These are phyloP conservation scores for Remersonia thermophila DNA, from an alignment of 2,329 filamentous ascomycete genomes.

Conservation along the genomic window DNA sequence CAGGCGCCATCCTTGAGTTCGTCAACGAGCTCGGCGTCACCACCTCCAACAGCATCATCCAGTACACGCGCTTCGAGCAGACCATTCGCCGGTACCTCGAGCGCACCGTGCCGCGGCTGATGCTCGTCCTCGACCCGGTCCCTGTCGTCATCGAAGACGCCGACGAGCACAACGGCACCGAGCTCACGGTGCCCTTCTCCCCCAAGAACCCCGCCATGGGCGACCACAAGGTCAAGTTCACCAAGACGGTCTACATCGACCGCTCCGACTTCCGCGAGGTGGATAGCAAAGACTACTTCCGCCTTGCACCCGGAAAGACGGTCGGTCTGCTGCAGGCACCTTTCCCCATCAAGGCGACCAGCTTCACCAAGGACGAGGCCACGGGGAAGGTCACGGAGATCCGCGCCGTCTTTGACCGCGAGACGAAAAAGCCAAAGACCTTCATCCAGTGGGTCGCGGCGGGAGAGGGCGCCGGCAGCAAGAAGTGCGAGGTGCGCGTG, in stretches of 20 bases:
- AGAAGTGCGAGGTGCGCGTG: constrained; percentile 61
- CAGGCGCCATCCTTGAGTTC: constrained; percentile 78
- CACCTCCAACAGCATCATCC: constrained; percentile 66
- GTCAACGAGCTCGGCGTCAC: constrained; percentile 87
- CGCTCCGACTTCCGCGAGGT: constrained; percentile 57
- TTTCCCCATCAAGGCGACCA: constrained; percentile 49
- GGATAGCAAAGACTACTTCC: constrained; percentile 57
- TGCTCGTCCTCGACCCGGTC: constrained; percentile 79
- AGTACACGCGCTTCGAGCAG: constrained; percentile 73
- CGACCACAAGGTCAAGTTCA: constrained; percentile 34
- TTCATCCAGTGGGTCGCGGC: constrained; percentile 83
- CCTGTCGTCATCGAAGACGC: constrained; percentile 72
- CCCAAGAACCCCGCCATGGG: constrained; percentile 23
- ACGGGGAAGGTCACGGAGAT: constrained; percentile 29
- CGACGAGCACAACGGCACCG: constrained; percentile 46
- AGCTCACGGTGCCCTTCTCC: constrained; percentile 55
- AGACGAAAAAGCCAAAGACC: constrained; percentile 62
- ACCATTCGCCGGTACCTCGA: constrained; percentile 79
- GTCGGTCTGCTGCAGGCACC: constrained; percentile 56
- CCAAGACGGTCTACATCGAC: constrained; percentile 57
- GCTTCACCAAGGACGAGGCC: constrained; percentile 48
- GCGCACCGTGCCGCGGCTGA: constrained; percentile 72
- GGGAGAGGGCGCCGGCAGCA: constrained; percentile 48
- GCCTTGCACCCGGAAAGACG: constrained; percentile 53
- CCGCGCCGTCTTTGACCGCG: constrained; percentile 54